Conservation (phyloP, 305 asterid species). For the Fraxinus albicans region DNA sequence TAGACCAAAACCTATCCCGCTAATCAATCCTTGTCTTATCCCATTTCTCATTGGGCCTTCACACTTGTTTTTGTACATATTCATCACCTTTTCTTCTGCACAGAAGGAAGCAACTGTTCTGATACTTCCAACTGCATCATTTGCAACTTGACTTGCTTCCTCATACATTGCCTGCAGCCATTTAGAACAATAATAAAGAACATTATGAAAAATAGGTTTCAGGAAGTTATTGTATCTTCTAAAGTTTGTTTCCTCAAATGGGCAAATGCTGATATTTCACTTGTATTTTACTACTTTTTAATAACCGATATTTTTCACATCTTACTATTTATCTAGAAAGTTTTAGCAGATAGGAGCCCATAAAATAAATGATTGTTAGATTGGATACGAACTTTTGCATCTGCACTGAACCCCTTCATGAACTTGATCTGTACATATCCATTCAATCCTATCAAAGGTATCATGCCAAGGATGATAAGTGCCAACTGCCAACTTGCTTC, state of each 20-base stretch:
- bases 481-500: conserved; percentile 88
- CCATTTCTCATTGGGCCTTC: conserved; percentile 72
- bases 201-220: neutral
- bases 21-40: conserved; percentile 59
- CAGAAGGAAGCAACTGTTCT: conserved; percentile 88
- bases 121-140: conserved; percentile 81
- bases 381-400: conserved; percentile 63
- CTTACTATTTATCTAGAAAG: neutral
- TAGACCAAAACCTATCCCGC: conserved; percentile 76
- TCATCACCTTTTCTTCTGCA: conserved; percentile 82
- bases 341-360: neutral
- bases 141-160: conserved; percentile 91
- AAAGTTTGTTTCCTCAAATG: neutral
- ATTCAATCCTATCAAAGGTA: conserved; percentile 68
- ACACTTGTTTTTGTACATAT: conserved; percentile 58
- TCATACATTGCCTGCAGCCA: conserved; percentile 65
- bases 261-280: neutral
- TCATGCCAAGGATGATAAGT: conserved; percentile 69
- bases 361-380: neutral
- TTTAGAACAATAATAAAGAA: neutral
- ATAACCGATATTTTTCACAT: neutral
- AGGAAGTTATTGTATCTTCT: neutral
- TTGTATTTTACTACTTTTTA: neutral
- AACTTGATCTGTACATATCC: conserved; percentile 70
- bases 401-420: conserved; percentile 89